Conservation (phyloP, 495 filamentous ascomycete species). For the Talaromyces stipitatus region DNA sequence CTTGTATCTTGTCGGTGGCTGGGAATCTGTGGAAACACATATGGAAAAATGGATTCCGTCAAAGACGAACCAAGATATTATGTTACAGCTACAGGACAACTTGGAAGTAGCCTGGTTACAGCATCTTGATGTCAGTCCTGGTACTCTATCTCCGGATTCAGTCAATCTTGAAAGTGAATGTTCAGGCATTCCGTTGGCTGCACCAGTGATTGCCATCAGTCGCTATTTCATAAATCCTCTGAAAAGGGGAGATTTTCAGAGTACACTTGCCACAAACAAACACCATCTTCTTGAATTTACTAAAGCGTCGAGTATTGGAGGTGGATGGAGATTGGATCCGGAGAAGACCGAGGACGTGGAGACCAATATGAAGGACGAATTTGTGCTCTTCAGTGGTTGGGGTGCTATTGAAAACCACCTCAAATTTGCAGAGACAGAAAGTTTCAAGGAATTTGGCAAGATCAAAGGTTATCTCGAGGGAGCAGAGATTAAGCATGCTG, state of each 20-base stretch:
- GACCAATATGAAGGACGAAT: conserved; percentile 30
- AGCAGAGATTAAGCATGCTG: conserved; percentile 37
- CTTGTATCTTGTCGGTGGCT: conserved; percentile 43
- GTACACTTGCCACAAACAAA: conserved; percentile 20
- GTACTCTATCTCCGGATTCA: background rate
- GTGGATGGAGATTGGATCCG: conserved; percentile 44
- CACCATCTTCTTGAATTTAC: conserved; percentile 26
- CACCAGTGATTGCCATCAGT: conserved; percentile 34
- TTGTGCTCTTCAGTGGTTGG: conserved; percentile 46
- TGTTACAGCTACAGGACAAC: conserved; percentile 32
- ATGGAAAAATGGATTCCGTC: conserved; percentile 36
- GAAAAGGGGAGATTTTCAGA: conserved; percentile 32
- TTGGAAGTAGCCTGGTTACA: conserved; percentile 32
- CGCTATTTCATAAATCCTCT: conserved; percentile 32
- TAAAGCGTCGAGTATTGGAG: conserved; percentile 25
- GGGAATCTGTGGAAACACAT: conserved; percentile 42
- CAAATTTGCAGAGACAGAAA: conserved; percentile 29
- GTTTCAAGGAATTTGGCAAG: conserved; percentile 27
- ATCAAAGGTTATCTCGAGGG: conserved; percentile 21
- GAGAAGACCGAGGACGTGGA: conserved; percentile 17
- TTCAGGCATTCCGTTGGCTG: conserved; percentile 22
- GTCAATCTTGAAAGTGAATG: background rate
- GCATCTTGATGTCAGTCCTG: conserved; percentile 26
- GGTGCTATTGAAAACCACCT: conserved; percentile 35
- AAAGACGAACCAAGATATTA: conserved; percentile 29